A percentile compares a stretch with the other conserved stretches of the same genome.
Evolutionary conservation across 306 rosid genomes (phyloP).

Genomic region (Cicer pinnatifidum): DNA sequence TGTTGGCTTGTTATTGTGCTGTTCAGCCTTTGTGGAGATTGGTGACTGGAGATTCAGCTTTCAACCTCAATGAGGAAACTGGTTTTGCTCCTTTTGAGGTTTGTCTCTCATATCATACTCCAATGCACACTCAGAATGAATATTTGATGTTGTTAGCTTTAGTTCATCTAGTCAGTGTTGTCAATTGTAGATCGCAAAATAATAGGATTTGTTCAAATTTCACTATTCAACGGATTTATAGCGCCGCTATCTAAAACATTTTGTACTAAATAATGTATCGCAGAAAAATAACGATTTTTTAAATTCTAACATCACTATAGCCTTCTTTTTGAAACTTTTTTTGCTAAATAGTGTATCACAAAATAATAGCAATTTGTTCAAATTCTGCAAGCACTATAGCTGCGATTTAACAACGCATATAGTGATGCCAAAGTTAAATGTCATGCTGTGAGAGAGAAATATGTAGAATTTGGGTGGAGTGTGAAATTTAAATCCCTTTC

Average conservation of each 20-base stretch:
- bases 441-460: constrained; percentile 10
- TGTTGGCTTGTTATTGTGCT: constrained; percentile 63
- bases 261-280: no score
- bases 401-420: no score
- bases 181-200: no score
- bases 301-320: no score
- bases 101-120: constrained; percentile 8
- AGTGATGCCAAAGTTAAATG: neutral
- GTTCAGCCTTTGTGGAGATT: constrained; percentile 69
- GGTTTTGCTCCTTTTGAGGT: constrained; percentile 86
- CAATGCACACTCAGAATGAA: neutral
- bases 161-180: neutral
- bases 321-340: no score
- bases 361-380: no score
- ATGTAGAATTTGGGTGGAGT: constrained; percentile 20
- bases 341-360: no score
- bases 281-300: no score
- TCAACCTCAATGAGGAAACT: constrained; percentile 56
- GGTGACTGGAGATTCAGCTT: constrained; percentile 57
- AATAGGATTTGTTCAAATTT: no score
- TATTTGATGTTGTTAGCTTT: constrained; percentile 38
- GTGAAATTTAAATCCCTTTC: neutral
- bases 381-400: no score
- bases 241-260: no score
- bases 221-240: no score